A percentile compares a stretch with the other conserved stretches of the same genome.
Evolutionary conservation across 768 basidiomycete species (phyloP).

Genomic region (Hypholoma fasciculare): DNA sequence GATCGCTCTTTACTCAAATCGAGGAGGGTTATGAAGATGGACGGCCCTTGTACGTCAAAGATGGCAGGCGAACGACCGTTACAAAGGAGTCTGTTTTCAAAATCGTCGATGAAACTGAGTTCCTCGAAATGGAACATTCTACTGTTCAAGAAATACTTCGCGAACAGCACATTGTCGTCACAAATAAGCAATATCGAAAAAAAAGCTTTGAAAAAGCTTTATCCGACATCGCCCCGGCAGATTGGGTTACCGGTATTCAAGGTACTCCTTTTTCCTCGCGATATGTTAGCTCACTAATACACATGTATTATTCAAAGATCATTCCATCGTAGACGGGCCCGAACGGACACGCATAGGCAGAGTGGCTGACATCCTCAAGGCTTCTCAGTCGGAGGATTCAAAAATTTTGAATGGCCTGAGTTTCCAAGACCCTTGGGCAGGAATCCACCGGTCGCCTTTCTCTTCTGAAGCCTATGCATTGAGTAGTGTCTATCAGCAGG

Average conservation of each 20-base stretch:
- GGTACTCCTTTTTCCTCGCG: too few relatives aligned
- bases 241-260: not conserved
- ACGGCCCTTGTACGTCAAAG: too few relatives aligned
- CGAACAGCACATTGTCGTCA: not conserved
- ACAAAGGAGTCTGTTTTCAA: too few relatives aligned
- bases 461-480: conserved; percentile 5
- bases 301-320: not conserved
- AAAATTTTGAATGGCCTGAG: conserved; percentile 8
- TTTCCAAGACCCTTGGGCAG: not conserved
- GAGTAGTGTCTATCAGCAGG: not conserved
- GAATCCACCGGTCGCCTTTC: not conserved
- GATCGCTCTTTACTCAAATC: too few relatives aligned
- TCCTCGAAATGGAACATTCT: too few relatives aligned
- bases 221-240: not conserved
- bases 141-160: not conserved
- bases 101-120: too few relatives aligned
- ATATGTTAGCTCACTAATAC: too few relatives aligned
- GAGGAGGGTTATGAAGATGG: too few relatives aligned
- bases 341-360: not conserved
- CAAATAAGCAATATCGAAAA: not conserved
- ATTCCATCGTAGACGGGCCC: not conserved
- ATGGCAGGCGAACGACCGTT: too few relatives aligned
- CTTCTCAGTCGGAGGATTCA: not conserved
- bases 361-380: not conserved
- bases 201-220: not conserved